phyloP scores from a whole-genome alignment of 352 stramenopile species.

The Phytophthora fragariaefolia region DNA sequence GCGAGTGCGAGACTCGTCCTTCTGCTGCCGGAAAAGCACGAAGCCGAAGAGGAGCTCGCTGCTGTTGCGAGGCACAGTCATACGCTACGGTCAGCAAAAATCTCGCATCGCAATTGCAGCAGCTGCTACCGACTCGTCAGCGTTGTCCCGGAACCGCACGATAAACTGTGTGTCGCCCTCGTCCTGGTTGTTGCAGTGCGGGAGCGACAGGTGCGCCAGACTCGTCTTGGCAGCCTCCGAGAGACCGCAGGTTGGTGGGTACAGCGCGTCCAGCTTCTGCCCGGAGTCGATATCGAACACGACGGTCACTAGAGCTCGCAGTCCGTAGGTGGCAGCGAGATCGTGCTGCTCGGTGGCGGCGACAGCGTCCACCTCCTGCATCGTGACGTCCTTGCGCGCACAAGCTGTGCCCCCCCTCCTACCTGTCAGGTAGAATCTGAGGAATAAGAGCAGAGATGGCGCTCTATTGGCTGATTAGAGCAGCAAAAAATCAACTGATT shows the following conservation, averaged over 20 bases:
- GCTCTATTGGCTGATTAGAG: too few relatives aligned
- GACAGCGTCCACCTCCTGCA: constrained; percentile 7
- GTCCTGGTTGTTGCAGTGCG: constrained; percentile 88
- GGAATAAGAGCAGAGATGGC: too few relatives aligned
- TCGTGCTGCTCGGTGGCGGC: too few relatives aligned
- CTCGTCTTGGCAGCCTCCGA: constrained; percentile 64
- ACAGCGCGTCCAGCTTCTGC: constrained; percentile 71
- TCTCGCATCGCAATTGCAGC: not conserved
- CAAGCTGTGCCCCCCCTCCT: not conserved
- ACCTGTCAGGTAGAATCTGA: too few relatives aligned
- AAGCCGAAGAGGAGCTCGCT: constrained; percentile 76
- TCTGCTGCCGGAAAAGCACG: constrained; percentile 86
- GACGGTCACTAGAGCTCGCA: constrained; percentile 73
- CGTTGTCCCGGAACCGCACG: constrained; percentile 63
- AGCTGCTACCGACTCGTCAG: constrained; percentile 40
- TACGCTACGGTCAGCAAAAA: constrained; percentile 21
- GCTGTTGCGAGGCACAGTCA: constrained; percentile 23
- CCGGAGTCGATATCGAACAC: constrained; percentile 86
- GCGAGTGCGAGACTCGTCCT: constrained; percentile 66
- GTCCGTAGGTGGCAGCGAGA: too few relatives aligned
- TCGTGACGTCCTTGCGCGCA: not conserved
- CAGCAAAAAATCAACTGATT: too few relatives aligned
- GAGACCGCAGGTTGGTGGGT: constrained; percentile 54
- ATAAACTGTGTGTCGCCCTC: constrained; percentile 88
- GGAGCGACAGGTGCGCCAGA: constrained; percentile 78